Evolutionary conservation across 2,329 filamentous ascomycete genomes (phyloP), one percentile per base, ranked within the genome.

Genomic region (Echinosphaeria canescens): DNA sequence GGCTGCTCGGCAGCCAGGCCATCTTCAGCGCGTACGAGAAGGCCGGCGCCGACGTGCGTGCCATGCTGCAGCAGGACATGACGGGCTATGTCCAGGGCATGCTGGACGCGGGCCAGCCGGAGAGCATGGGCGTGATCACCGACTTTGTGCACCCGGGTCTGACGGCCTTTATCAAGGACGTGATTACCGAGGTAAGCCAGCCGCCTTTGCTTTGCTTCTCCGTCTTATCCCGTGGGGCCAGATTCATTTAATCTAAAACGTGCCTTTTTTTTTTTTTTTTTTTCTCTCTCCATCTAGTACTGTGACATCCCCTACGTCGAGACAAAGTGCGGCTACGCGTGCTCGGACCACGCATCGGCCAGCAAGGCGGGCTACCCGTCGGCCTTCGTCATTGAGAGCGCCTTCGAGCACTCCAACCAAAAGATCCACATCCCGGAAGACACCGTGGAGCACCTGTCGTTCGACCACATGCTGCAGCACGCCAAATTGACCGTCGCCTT

Each of bases 31-130:
- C 65, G 6, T 95, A 95, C 43, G 72, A 78, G 49, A 68, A 72
- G 44, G 50, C 64, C 13, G 61, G 63, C 17, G 65, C 73, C 15
- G 70, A 85, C 36, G 62, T 95, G 47, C 90, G 85, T 53, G 85
- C 85, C 18, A 95, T 95, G 88, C 65, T 95, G 29, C 85, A 95
- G 54, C 85, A 95, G 51, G 85, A 95, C 49, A 95, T 95, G 85
- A 91, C 81, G 2, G 85, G 85, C 12, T 93, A 75, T 45, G 64
- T 82, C 5, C 69, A 84, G 45, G 73, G 72, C 40, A 91, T 82
- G 1, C 53, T 88, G 13, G 76, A 88, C 36, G 74, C 79, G 3
- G 82, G 82, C 31, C 61, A 79, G 48, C 63, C 70, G 5, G 85
- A 93, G 57, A 75, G 71, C 24, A 78, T 95, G 3, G 85, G 85